Conservation (phyloP, 2,329 filamentous ascomycete species). For the Paramyrothecium sp. region DNA sequence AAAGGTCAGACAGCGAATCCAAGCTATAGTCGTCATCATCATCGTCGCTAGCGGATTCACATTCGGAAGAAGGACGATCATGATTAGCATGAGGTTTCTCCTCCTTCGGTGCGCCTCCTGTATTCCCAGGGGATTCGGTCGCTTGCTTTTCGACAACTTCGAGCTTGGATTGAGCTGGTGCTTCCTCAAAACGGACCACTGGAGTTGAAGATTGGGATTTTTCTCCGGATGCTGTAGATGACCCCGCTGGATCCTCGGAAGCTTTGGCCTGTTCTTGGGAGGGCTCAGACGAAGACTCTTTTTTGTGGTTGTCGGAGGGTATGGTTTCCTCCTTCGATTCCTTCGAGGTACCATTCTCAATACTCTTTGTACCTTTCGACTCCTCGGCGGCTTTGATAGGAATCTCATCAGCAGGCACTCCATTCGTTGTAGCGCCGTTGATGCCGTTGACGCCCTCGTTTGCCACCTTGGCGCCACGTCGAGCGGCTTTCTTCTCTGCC, state of each 20-base stretch:
- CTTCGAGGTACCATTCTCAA: no score
- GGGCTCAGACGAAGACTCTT: no score
- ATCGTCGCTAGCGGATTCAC: slow-evolving; percentile 18
- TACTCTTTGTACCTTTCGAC: no score
- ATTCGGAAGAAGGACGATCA: slow-evolving; percentile 7
- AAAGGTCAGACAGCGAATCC: slow-evolving; percentile 36
- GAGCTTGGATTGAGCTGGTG: neutral
- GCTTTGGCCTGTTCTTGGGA: neutral
- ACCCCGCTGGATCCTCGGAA: neutral
- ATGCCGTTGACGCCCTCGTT: neutral
- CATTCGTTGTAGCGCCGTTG: neutral
- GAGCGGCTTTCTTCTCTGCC: slow-evolving; percentile 15
- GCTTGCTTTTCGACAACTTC: no score
- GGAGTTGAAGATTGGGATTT: neutral
- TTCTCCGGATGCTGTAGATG: neutral
- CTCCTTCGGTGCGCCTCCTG: no score
- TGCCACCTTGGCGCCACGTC: slow-evolving; percentile 5
- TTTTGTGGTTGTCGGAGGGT: no score
- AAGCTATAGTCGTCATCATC: slow-evolving; percentile 25
- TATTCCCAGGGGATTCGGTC: no score
- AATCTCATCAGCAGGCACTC: no score
- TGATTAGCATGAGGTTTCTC: slow-evolving; percentile 2
- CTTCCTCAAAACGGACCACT: neutral
- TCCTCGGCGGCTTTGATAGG: no score
- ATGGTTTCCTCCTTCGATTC: no score